Evolutionary conservation across 768 basidiomycete genomes (phyloP), one percentile per base, ranked within the genome.

Genomic region (Lentinula edodes): DNA sequence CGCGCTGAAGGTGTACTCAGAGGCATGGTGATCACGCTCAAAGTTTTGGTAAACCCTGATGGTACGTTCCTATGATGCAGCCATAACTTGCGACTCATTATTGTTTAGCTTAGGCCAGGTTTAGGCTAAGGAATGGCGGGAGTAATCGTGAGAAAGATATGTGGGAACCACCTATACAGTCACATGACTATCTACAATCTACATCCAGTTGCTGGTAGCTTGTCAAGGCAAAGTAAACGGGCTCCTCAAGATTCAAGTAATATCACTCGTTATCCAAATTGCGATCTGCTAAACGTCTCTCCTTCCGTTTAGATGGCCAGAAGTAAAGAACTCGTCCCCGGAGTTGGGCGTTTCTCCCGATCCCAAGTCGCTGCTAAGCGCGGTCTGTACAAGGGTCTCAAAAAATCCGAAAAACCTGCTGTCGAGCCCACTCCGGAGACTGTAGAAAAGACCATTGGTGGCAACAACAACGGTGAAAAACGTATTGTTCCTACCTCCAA

Each of bases 401-500:
- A 91, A 87, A 94, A 90, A 74, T 79, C 87, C 36, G 82, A 85
- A 66, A 83, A 86, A 70, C 79, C 88, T 39, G 81, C 85, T 63
- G 78, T 78, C 62, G 76, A 84, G 68, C 82, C 87, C 64, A 75
- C 79, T 61, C 76, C 88, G 55, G 78, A 84, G 57, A 83, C 80
- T 67, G 83, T 87, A 72, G 91, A 92, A 81, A 92, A 92, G 70
- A 78, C 85, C 66, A 80, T 98, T 66, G 90, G 90, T 63, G 95
- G 95, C 64, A 87, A 85, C 69, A 95, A 93, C 80, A 98, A 98
- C 76, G 91, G 94, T 66, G 80, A 83, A 70, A 92, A 87, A 71
- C 93, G 95, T 76, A 79, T 90, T 63, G 85, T 97, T 64, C 94
- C 95, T 62, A 88, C 87, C 63, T 72, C 80, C 69, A 94, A 94